Evolutionary conservation across 495 filamentous ascomycete genomes (phyloP), one percentile per base, ranked within the genome.

Genomic region (Niebla homalea): DNA sequence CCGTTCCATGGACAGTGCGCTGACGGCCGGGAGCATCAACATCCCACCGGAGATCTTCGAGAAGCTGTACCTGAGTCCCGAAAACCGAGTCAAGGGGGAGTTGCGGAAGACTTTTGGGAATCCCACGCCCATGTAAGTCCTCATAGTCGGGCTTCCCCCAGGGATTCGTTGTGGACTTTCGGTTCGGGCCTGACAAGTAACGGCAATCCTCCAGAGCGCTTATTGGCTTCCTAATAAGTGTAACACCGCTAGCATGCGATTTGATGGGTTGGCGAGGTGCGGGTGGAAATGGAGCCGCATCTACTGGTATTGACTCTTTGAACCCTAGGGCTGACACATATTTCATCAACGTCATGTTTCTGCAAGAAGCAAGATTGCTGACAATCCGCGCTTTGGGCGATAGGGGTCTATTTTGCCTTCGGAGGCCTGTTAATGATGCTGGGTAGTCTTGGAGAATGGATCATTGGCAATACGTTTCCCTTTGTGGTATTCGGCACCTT

Each of bases 391-490:
- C n/a, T n/a, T n/a, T n/a, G 23, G 12, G 37, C n/a, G 23, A 54
- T 43, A 21, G 78, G 73, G 3, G 62, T 69, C 0, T 84, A 75
- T 58, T 78, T 79, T 63, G 84, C 82, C 71, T 83, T 83, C 57
- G 84, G 84, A 26, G 83, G 81, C 12, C 54, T 86, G 15, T 70
- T 85, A 3, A 79, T 84, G 69, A 64, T 81, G 23, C 46, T 85
- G 0, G 79, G 77, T 14, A 71, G 69, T 15, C 51, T 86, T 40
- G 74, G 83, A n/a, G 83, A 87, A 60, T 84, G 79, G 69, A 69
- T 86, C 53, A 67, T 86, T 11, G 82, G 82, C 23, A 85, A 87
- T 62, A 86, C 83, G 1, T 88, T 87, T 57, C 76, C 80, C 0
- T 79, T 75, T 42, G 79, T 84, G 16, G 74, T 88, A 19, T 87